Conservation (phyloP, 805 yeast genomes). For the Nakazawaea wyomingensis region DNA sequence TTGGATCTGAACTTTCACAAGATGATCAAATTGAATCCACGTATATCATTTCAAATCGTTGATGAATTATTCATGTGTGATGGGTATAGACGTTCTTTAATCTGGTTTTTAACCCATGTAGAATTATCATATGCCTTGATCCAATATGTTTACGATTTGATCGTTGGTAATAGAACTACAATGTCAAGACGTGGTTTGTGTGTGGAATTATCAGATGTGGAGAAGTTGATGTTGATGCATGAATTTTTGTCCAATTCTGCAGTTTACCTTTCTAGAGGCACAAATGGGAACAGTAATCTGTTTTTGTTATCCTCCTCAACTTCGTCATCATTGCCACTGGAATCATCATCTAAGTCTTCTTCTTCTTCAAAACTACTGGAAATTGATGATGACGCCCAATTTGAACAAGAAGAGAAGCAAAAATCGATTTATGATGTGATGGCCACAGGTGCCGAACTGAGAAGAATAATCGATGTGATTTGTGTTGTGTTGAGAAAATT, state of each 20-base stretch:
- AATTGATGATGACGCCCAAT: no score
- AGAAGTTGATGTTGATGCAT: conserved; percentile 61
- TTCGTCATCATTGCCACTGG: background rate
- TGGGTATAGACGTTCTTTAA: conserved; percentile 57
- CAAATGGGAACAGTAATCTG: no score
- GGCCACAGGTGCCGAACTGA: conserved; percentile 25
- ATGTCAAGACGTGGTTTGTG: conserved; percentile 55
- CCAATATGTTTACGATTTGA: conserved; percentile 58
- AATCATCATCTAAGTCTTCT: background rate
- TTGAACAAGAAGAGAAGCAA: no score
- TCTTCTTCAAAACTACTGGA: no score
- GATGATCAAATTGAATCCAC: conserved; percentile 45
- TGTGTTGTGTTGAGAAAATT: conserved; percentile 61
- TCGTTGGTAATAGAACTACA: conserved; percentile 52
- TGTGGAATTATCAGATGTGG: conserved; percentile 54
- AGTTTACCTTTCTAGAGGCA: conserved; percentile 34
- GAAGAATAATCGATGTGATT: conserved; percentile 44
- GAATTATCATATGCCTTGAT: conserved; percentile 50
- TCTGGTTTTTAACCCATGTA: conserved; percentile 65
- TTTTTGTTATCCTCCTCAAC: no score
- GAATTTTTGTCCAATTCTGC: conserved; percentile 60
- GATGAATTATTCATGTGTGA: conserved; percentile 70
- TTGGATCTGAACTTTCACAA: conserved; percentile 43
- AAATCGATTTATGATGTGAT: conserved; percentile 22
- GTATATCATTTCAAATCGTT: conserved; percentile 47